These are phyloP conservation scores for Paracoccidioides lutzii DNA, from an alignment of 2,329 filamentous ascomycete species.

Conservation along the genomic window DNA sequence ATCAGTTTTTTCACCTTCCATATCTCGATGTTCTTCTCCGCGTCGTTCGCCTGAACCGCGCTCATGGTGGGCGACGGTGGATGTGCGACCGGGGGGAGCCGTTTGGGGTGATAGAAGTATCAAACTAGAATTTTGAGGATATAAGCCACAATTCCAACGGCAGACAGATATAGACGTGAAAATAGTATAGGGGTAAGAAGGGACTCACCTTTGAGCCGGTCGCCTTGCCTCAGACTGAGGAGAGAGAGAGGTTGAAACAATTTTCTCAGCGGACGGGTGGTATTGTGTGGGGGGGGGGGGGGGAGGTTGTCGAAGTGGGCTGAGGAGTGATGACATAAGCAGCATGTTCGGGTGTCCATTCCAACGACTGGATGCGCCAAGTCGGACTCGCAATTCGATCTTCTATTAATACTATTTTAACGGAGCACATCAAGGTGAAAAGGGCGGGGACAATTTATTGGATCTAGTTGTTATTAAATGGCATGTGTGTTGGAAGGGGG, in stretches of 20 bases:
- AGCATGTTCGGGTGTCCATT: no score
- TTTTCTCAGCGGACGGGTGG: neutral
- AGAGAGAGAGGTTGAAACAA: neutral
- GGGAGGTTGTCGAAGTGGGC: neutral
- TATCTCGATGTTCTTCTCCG: constrained; percentile 90
- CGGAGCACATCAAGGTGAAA: no score
- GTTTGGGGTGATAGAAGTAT: constrained; percentile 9
- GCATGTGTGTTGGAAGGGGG: no score
- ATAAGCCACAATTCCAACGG: neutral
- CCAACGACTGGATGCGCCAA: no score
- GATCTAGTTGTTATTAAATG: no score
- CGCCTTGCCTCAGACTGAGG: neutral
- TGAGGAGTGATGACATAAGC: neutral
- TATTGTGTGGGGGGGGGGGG: neutral
- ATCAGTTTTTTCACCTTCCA: constrained; percentile 99
- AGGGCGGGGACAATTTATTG: no score
- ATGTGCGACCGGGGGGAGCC: constrained; percentile 10
- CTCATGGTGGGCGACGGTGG: constrained; percentile 55
- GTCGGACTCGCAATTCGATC: no score
- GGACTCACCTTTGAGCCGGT: neutral
- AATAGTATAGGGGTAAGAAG: neutral
- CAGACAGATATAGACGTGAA: neutral
- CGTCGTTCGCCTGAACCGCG: constrained; percentile 68
- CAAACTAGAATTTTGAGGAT: neutral
- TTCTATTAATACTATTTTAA: no score